These are phyloP conservation scores for Lactarius vividus DNA, from an alignment of 768 basidiomycete genomes.

Conservation along the genomic window DNA sequence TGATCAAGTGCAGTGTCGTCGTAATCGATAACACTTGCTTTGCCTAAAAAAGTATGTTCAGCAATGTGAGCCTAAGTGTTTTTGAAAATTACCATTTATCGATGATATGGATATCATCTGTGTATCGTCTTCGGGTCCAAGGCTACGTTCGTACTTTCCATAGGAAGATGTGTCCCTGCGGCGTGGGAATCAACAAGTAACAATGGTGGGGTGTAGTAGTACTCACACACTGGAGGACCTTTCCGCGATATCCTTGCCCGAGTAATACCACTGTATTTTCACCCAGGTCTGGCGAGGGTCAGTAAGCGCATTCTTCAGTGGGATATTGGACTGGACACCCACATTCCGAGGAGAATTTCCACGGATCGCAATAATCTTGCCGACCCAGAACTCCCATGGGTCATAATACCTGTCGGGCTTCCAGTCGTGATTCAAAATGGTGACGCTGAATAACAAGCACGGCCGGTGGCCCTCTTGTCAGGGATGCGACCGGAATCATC, in stretches of 20 bases:
- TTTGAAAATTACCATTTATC: constrained; percentile 8
- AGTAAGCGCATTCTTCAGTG: not conserved
- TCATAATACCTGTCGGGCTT: not conserved
- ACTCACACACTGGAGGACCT: constrained; percentile 7
- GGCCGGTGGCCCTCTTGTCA: not conserved
- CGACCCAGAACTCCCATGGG: constrained; percentile 16
- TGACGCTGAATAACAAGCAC: constrained; percentile 1
- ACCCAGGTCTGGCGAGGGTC: constrained; percentile 13
- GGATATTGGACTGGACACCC: not conserved
- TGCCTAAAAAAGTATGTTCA: constrained; percentile 18
- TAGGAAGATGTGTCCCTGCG: constrained; percentile 9
- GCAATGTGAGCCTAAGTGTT: not conserved
- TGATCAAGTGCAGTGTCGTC: constrained; percentile 7
- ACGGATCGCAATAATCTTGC: constrained; percentile 16
- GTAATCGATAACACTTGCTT: constrained; percentile 4
- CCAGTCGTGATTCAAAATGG: constrained; percentile 16
- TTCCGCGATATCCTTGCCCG: constrained; percentile 19
- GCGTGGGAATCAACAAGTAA: not conserved
- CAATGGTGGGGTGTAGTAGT: not conserved
- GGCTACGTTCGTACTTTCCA: constrained; percentile 23
- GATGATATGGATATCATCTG: constrained; percentile 11
- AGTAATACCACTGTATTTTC: constrained; percentile 9
- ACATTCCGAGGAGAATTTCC: constrained; percentile 18
- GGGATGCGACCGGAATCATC: not conserved
- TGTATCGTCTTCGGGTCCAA: not conserved